Evolutionary conservation across 495 filamentous ascomycete genomes (phyloP), one percentile per base, ranked within the genome.

Genomic region (Penicillium malachiteum): DNA sequence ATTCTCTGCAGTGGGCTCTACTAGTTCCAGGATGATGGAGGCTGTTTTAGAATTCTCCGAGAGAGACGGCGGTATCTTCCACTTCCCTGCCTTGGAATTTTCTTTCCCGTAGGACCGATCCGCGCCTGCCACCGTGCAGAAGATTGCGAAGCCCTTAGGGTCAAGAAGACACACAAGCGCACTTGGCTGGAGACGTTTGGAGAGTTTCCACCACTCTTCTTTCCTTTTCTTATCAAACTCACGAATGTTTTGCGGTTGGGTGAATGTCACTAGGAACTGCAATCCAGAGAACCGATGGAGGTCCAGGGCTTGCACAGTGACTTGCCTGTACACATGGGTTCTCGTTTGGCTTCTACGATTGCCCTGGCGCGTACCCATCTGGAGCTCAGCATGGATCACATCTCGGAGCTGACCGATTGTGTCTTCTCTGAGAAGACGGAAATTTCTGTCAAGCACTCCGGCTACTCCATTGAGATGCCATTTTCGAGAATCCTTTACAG

Each of bases 341-440:
- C 39, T 52, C 7, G 32, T 44, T 35, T 52, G 39, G 26, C 16
- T 7, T 43, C 30, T 52, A 3, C 14, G 50, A 12, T 6, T 5
- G 87, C 75, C 5, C 9, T 18, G 31, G 26, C 21, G 30, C 0
- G 5, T 37, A 16, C 44, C 31, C 11, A 17, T 30, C 21, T 52
- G 50, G 12, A 52, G 50, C n/a, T 44, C 39, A 8, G 38, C 39
- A 13, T 44, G 39, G 1, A 52, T 43, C 5, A 79, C 78, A 60
- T 89, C 84, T 41, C 82, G 70, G 3, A 89, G 72, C 57, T 82
- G 81, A 17, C 50, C 41, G 5, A 53, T 37, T 2, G 17, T 53
- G n/a, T 53, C 50, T 26, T 53, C 30, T 21, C 86, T 74, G 7
- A 89, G 68, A 4, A 91, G 75, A 14, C 87, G 77, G 55, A 90